Evolutionary conservation across 495 filamentous ascomycete genomes (phyloP).

Genomic region (Penicillium daleae): DNA sequence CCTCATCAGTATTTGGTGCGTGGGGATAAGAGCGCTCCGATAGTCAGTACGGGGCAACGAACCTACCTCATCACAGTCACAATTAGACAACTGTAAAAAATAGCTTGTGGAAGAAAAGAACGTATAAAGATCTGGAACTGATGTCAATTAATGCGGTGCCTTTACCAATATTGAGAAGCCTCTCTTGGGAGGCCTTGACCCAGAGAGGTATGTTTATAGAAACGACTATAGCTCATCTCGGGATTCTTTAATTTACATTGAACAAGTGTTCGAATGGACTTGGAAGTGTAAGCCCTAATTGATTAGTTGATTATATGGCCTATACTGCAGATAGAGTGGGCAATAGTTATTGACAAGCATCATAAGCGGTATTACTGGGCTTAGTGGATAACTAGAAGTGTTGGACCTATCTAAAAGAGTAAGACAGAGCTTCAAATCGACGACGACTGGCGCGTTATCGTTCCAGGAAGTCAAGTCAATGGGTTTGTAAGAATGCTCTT

Average conservation of each 20-base stretch:
- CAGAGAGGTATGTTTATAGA: not conserved
- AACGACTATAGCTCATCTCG: not conserved
- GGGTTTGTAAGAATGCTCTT: not conserved
- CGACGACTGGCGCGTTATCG: too few species aligned
- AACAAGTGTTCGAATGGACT: too few species aligned
- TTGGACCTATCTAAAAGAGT: not conserved
- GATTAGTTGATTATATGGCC: not conserved
- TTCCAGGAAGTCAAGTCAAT: not conserved
- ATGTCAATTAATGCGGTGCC: too few species aligned
- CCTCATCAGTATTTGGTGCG: not conserved
- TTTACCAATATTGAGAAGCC: too few species aligned
- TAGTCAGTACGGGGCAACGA: too few species aligned
- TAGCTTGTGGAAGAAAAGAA: too few species aligned
- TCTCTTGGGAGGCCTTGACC: too few species aligned
- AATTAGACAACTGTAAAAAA: too few species aligned
- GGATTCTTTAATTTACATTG: too few species aligned
- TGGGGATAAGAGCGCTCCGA: not conserved
- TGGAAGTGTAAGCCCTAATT: not conserved
- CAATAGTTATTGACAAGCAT: not conserved
- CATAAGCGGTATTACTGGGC: not conserved
- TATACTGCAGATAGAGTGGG: not conserved
- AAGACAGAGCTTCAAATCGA: not conserved
- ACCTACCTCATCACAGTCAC: not conserved
- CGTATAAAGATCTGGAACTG: too few species aligned
- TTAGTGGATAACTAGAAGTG: not conserved